These are phyloP conservation scores for Mentha longifolia DNA, from an alignment of 257 asterid genomes.

Conservation along the genomic window DNA sequence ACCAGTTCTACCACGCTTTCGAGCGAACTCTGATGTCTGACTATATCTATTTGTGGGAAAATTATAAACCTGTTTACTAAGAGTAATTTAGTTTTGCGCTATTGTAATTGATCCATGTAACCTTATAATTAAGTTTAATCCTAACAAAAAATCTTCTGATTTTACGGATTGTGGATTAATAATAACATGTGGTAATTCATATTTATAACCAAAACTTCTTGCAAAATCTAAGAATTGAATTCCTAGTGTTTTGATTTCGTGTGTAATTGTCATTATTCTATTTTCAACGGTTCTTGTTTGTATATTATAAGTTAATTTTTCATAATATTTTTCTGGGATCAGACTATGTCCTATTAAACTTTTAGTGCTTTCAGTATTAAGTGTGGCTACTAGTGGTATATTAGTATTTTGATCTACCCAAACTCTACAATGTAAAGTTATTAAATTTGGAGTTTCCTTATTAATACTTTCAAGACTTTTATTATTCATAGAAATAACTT, in stretches of 20 bases:
- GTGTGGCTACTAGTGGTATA: too few species aligned
- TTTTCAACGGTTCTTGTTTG: not conserved
- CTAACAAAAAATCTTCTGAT: not conserved
- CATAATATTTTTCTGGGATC: too few species aligned
- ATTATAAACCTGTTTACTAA: too few species aligned
- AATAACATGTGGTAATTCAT: not conserved
- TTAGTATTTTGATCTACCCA: too few species aligned
- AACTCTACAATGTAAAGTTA: too few species aligned
- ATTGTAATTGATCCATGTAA: not conserved
- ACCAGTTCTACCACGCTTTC: too few species aligned
- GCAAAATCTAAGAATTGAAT: conserved; percentile 1
- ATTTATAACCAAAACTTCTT: not conserved
- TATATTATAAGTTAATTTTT: not conserved
- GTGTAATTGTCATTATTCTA: not conserved
- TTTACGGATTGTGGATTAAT: not conserved
- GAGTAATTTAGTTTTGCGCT: not conserved
- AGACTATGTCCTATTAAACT: too few species aligned
- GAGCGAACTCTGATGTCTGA: too few species aligned
- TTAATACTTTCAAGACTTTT: too few species aligned
- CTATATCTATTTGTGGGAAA: not conserved
- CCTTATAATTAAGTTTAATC: not conserved
- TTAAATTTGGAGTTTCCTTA: too few species aligned
- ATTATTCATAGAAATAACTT: too few species aligned
- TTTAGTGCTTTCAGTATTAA: too few species aligned
- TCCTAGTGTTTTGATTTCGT: not conserved